Base-by-base conservation (phyloP, 768 basidiomycete genomes). In the Panaeolus cyanescens region DNA sequence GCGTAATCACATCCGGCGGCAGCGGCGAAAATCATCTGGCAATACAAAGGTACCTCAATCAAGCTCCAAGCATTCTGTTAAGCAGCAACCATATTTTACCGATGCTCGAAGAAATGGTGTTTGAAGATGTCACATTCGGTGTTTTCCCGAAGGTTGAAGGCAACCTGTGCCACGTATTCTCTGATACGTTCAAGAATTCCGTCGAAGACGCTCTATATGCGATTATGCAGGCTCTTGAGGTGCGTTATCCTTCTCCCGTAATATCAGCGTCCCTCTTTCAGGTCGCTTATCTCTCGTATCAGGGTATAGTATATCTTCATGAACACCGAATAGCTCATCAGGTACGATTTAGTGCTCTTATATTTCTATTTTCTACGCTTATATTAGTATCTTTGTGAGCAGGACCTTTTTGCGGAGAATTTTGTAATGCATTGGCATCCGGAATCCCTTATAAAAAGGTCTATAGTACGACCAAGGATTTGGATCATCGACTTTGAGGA, bases 401-500 rank as follows among this genome's bases (percentile, higher is more conserved):
- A 62, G 64, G 64, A 62, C 33, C 19, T 62, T 7, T 65, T 62
- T 42, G 19, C 56, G 3, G 22, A n/a, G 6, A 62, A 62, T 15
- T 42, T 62, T 3, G n/a, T 62, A 10, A 31, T 65, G 5, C 59
- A 65, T 28, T 65, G 61, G 61, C 19, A 54, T 3, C 62, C 64
- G 4, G 32, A 39, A 8, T 58, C 59, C n/a, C 8, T 63, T 0
- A 59, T n/a, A 6, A n/a, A 61, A 13, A 32, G 58, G 10, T 4
- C 19, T 1, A 22, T 30, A 4, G 22, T 45, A 6, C 55, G 64
- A 0, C 64, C 62, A 3, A 32, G 64, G 5, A 53, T 62, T 1
- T 65, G 62, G 39, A 36, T 62, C 32, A 62, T 62, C 17, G 62
- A 65, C n/a, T 65, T 62, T 20, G 64, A 65, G 45, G 32, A 56